Evolutionary conservation across 106 monocot species (phyloP).

Genomic region (Acanthochlamys bracteata): DNA sequence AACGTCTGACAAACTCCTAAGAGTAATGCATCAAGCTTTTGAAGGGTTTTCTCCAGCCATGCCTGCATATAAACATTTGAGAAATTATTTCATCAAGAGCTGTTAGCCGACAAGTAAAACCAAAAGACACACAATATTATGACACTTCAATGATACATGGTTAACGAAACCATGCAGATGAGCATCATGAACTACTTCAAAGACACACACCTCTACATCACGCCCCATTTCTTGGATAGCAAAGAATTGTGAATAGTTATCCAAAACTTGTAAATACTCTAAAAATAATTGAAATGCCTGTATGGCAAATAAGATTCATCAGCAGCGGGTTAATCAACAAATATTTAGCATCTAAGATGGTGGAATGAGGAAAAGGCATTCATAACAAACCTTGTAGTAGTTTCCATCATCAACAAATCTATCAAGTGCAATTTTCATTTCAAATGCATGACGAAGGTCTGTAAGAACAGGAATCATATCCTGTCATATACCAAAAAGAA

Average conservation of each 20-base stretch:
- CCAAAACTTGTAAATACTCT: slow-evolving; percentile 91
- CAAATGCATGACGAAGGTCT: slow-evolving; percentile 77
- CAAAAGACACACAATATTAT: no score
- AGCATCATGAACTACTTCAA: not conserved
- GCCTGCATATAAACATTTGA: slow-evolving; percentile 23
- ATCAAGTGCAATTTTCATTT: slow-evolving; percentile 87
- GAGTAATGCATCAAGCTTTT: slow-evolving; percentile 85
- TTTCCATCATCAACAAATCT: slow-evolving; percentile 71
- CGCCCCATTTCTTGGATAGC: slow-evolving; percentile 81
- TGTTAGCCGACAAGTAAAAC: no score
- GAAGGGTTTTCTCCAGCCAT: slow-evolving; percentile 84
- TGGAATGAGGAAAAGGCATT: not conserved
- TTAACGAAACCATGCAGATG: no score
- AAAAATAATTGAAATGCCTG: slow-evolving; percentile 93
- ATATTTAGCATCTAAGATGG: no score
- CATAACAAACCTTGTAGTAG: slow-evolving; percentile 53
- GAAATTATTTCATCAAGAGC: no score
- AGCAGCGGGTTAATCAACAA: no score
- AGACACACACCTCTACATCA: slow-evolving; percentile 63
- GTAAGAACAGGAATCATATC: slow-evolving; percentile 86
- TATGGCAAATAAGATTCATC: slow-evolving; percentile 2
- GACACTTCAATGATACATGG: no score
- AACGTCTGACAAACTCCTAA: slow-evolving; percentile 85
- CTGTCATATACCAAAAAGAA: slow-evolving; percentile 54
- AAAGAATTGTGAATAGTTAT: slow-evolving; percentile 72